Conservation (phyloP, 371 early-diverging fungal species). For the Paraphysoderma sedebokerense region DNA sequence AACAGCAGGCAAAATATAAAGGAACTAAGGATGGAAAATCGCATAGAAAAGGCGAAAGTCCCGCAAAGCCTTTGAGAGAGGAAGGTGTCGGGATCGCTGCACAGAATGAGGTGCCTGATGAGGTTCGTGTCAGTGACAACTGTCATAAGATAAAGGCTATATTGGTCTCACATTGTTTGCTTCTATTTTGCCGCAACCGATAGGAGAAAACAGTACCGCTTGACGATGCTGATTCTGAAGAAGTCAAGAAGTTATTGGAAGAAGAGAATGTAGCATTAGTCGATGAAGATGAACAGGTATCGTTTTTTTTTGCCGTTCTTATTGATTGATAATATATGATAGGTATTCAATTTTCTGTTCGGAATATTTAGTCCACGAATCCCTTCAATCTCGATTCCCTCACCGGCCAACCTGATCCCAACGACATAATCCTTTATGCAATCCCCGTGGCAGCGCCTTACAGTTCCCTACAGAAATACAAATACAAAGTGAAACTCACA, state of each 20-base stretch:
- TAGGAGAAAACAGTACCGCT: no score
- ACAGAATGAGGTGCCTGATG: constrained; percentile 4
- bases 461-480: constrained; percentile 63
- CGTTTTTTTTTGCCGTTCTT: no score
- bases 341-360: no score
- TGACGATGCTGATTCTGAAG: constrained; percentile 30
- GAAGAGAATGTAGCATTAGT: constrained; percentile 53
- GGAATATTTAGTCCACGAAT: no score
- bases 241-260: constrained; percentile 44
- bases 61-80: no score
- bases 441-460: constrained; percentile 96
- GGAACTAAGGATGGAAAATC: constrained; percentile 7
- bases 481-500: constrained; percentile 86
- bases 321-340: no score
- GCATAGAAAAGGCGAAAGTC: neutral
- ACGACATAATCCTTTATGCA: constrained; percentile 74
- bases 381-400: constrained; percentile 57
- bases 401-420: constrained; percentile 51
- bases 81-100: neutral
- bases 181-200: no score
- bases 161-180: no score
- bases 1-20: constrained; percentile 1
- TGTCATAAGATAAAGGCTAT: constrained; percentile 4
- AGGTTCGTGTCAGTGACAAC: neutral
- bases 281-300: constrained; percentile 39